Evolutionary conservation across 2,329 filamentous ascomycete genomes (phyloP).

Genomic region (Fulvia fulva): DNA sequence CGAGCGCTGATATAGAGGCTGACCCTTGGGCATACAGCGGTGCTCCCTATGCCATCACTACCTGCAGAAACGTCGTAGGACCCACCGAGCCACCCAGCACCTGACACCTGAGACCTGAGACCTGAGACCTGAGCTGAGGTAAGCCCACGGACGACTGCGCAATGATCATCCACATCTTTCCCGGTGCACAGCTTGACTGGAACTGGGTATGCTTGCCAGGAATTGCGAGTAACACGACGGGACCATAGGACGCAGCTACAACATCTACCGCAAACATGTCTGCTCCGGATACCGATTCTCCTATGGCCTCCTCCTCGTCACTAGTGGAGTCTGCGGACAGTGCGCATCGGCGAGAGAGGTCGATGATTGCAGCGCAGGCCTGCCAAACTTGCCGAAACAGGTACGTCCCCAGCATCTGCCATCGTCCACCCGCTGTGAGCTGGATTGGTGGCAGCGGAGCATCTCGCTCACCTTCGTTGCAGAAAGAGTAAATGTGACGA

Average conservation of each 20-base stretch:
- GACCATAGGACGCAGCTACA: background rate
- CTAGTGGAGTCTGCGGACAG: conserved; percentile 15
- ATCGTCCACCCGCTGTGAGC: background rate
- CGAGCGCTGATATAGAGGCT: too few relatives aligned
- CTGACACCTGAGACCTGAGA: background rate
- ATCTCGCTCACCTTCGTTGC: conserved; percentile 5
- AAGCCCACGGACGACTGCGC: background rate
- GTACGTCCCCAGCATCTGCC: conserved; percentile 15
- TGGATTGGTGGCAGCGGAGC: too few relatives aligned
- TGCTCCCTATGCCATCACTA: too few relatives aligned
- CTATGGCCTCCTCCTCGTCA: conserved; percentile 15
- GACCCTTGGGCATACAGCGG: too few relatives aligned
- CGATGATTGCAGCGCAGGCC: conserved; percentile 52
- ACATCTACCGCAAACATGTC: background rate
- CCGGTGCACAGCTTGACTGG: background rate
- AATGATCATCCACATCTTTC: background rate
- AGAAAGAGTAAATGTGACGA: conserved; percentile 65
- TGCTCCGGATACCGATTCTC: background rate
- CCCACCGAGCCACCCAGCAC: too few relatives aligned
- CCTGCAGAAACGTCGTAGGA: too few relatives aligned
- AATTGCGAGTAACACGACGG: background rate
- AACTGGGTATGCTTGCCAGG: background rate
- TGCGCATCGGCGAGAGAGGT: conserved; percentile 41
- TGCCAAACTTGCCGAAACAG: conserved; percentile 55
- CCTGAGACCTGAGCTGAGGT: background rate